Evolutionary conservation across 202 grass and related monocot species (phyloP).

Genomic region (Panicum hallii): DNA sequence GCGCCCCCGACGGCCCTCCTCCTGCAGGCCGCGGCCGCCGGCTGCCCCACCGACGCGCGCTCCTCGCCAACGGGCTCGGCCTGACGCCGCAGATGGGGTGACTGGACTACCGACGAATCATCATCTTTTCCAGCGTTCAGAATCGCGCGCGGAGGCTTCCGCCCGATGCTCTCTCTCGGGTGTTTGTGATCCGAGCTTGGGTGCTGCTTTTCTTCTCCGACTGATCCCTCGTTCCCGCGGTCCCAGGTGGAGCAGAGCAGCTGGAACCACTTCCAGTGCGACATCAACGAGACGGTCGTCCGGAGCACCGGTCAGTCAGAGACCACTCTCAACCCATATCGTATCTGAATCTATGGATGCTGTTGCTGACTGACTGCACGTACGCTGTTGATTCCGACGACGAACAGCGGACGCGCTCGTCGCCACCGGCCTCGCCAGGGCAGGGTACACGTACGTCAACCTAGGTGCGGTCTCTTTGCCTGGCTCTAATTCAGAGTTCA

Average conservation of each 20-base stretch:
- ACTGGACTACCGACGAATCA: neutral
- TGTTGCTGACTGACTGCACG: neutral
- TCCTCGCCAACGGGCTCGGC: constrained; percentile 62
- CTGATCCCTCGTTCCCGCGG: neutral
- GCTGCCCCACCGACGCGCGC: neutral
- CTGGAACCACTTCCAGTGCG: constrained; percentile 70
- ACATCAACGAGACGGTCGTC: constrained; percentile 63
- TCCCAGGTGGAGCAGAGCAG: constrained; percentile 69
- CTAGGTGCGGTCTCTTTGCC: constrained; percentile 43
- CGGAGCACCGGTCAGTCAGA: constrained; percentile 52
- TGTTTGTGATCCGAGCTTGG: too few species aligned
- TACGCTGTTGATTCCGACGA: neutral
- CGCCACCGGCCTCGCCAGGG: constrained; percentile 60
- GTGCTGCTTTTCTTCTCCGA: neutral
- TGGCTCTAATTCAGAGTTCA: too few species aligned
- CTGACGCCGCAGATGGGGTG: constrained; percentile 85
- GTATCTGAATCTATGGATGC: neutral
- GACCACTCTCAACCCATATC: neutral
- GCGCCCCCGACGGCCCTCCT: neutral
- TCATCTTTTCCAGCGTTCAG: neutral
- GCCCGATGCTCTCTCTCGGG: too few species aligned
- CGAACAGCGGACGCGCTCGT: constrained; percentile 64
- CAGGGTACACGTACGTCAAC: constrained; percentile 78
- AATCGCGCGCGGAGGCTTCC: neutral
- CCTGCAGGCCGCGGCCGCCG: neutral